Evolutionary conservation across 2,329 filamentous ascomycete species (phyloP).

Genomic region (Ceratocystis alfenasii): DNA sequence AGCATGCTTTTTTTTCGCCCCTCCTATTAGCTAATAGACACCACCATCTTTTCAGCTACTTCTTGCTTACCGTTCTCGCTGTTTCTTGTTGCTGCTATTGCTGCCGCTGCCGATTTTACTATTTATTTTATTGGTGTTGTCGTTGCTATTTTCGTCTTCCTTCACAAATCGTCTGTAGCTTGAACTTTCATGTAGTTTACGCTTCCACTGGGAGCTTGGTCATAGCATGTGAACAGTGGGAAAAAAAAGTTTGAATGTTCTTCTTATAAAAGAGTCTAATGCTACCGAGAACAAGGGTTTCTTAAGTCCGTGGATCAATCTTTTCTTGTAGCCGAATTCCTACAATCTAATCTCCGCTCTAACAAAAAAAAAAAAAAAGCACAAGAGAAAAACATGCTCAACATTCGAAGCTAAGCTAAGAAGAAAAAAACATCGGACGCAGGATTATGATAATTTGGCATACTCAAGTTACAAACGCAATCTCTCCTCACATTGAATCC

Average conservation of each 20-base stretch:
- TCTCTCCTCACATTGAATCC: slow-evolving; percentile 25
- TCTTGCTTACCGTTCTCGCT: too few species aligned
- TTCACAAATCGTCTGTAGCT: background rate
- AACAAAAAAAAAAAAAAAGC: too few species aligned
- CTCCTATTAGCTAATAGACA: too few species aligned
- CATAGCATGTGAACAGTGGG: background rate
- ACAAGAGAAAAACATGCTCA: too few species aligned
- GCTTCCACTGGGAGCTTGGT: background rate
- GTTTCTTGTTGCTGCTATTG: too few species aligned
- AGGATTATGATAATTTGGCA: background rate
- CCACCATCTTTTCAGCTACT: too few species aligned
- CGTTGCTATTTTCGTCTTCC: background rate
- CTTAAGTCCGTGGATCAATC: background rate
- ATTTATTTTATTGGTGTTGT: too few species aligned
- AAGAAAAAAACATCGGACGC: background rate
- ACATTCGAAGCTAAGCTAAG: background rate
- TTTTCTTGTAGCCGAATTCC: background rate
- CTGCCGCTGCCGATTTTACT: too few species aligned
- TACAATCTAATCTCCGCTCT: background rate
- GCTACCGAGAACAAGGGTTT: background rate
- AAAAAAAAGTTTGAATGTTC: background rate
- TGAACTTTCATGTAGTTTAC: background rate
- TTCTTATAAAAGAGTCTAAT: background rate
- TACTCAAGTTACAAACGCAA: too few species aligned
- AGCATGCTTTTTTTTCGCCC: too few species aligned